These are phyloP conservation scores for Meyerozyma smithsonii DNA, from an alignment of 1,139 yeast genomes.

Conservation along the genomic window DNA sequence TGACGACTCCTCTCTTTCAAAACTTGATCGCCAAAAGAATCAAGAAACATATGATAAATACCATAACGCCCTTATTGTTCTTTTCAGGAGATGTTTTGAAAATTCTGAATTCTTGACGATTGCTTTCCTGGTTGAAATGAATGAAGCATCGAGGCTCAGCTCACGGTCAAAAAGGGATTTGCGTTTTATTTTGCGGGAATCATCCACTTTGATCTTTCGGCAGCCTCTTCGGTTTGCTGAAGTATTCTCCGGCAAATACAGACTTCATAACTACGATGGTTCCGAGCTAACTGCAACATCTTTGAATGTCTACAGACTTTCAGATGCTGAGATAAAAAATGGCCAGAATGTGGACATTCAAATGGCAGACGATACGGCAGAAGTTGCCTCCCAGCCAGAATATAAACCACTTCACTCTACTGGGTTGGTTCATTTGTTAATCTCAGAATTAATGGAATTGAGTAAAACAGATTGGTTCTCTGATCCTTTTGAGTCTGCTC, in stretches of 20 bases:
- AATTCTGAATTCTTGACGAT: constrained; percentile 44
- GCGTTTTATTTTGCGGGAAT: constrained; percentile 48
- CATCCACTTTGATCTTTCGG: constrained; percentile 53
- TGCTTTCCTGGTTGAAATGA: constrained; percentile 47
- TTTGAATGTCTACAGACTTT: constrained; percentile 12
- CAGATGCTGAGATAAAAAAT: constrained; percentile 11
- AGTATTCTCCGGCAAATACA: constrained; percentile 43
- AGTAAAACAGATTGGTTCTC: constrained; percentile 49
- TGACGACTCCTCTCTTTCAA: constrained; percentile 6
- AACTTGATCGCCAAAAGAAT: constrained; percentile 5
- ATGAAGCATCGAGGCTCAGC: constrained; percentile 28
- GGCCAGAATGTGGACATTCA: constrained; percentile 26
- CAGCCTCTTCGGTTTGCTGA: constrained; percentile 54
- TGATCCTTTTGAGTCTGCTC: constrained; percentile 19
- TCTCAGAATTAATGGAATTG: constrained; percentile 60
- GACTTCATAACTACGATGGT: constrained; percentile 46
- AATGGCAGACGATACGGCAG: constrained; percentile 24
- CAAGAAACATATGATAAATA: constrained; percentile 12
- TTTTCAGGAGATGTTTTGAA: constrained; percentile 71
- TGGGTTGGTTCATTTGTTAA: constrained; percentile 58
- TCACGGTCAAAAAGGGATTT: constrained; percentile 40
- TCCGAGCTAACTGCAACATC: constrained; percentile 14
- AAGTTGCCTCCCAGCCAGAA: constrained; percentile 12
- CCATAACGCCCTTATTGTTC: constrained; percentile 25
- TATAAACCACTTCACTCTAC: constrained; percentile 29